These are phyloP conservation scores for Hyphopichia pseudoburtonii DNA, from an alignment of 1,139 yeast genomes.

Conservation along the genomic window DNA sequence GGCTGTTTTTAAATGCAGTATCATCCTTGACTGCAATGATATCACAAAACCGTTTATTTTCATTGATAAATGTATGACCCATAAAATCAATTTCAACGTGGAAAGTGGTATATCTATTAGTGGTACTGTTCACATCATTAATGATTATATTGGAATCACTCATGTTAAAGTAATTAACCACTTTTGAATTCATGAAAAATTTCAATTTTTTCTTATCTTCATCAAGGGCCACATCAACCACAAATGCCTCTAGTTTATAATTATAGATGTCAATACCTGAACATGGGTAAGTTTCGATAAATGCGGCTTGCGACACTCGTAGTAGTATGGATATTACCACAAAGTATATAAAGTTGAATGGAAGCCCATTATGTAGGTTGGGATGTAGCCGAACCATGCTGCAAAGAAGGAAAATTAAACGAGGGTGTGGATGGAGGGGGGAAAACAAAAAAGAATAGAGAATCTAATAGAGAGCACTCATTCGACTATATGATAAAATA, in stretches of 20 bases:
- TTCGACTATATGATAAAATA: too few relatives aligned
- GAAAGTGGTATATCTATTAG: conserved; percentile 50
- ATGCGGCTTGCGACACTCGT: conserved; percentile 13
- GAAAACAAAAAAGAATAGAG: neutral
- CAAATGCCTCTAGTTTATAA: conserved; percentile 26
- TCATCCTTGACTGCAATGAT: conserved; percentile 41
- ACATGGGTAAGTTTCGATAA: conserved; percentile 20
- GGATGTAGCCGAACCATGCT: too few relatives aligned
- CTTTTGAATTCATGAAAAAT: conserved; percentile 41
- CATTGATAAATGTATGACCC: conserved; percentile 41
- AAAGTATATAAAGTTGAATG: too few relatives aligned
- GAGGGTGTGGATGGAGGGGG: neutral
- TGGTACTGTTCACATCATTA: conserved; percentile 42
- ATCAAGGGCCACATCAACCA: conserved; percentile 45
- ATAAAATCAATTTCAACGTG: conserved; percentile 46
- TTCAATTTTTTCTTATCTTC: conserved; percentile 30
- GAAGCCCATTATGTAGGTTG: neutral
- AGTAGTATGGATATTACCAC: neutral
- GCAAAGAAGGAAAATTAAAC: too few relatives aligned
- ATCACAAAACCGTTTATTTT: conserved; percentile 48
- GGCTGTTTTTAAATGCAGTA: conserved; percentile 19
- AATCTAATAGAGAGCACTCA: too few relatives aligned
- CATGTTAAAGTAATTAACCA: conserved; percentile 15
- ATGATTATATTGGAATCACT: conserved; percentile 20
- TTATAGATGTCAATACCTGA: conserved; percentile 3